phyloP scores from a whole-genome alignment of 129 eudicot genomes.

The Silybum marianum region DNA sequence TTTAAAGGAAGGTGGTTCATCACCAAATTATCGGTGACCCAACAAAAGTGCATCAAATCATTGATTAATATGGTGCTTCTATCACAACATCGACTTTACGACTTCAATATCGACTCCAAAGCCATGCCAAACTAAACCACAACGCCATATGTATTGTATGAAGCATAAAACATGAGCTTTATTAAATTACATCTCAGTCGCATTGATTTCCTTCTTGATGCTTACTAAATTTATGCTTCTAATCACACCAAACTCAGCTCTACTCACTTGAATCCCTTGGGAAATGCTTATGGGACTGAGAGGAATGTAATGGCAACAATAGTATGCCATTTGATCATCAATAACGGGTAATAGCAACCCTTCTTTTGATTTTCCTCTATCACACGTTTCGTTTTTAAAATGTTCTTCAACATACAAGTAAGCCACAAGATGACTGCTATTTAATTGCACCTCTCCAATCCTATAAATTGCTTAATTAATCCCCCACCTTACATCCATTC shows the following conservation, averaged over 20 bases:
- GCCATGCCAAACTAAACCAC: not conserved
- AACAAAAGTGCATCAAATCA: not conserved
- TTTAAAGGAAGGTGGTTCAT: too few species aligned
- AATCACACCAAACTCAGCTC: not conserved
- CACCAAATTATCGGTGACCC: too few species aligned
- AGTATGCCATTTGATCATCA: not conserved
- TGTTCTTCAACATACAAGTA: too few species aligned
- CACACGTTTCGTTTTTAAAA: not conserved
- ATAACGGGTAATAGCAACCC: not conserved
- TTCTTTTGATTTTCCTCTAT: not conserved
- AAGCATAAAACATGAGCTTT: not conserved
- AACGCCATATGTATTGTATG: not conserved
- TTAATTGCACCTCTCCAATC: too few species aligned
- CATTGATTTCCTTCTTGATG: not conserved
- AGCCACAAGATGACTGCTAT: too few species aligned
- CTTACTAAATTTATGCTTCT: not conserved
- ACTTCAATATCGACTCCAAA: not conserved
- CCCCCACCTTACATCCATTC: not conserved
- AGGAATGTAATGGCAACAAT: not conserved
- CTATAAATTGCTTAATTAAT: not conserved
- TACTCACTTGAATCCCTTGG: not conserved
- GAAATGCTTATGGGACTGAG: not conserved
- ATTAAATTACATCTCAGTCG: too few species aligned
- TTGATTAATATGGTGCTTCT: not conserved
- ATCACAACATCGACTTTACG: not conserved